Conservation (phyloP, 1,284 basidiomycete species). For the Earliella scabrosa region DNA sequence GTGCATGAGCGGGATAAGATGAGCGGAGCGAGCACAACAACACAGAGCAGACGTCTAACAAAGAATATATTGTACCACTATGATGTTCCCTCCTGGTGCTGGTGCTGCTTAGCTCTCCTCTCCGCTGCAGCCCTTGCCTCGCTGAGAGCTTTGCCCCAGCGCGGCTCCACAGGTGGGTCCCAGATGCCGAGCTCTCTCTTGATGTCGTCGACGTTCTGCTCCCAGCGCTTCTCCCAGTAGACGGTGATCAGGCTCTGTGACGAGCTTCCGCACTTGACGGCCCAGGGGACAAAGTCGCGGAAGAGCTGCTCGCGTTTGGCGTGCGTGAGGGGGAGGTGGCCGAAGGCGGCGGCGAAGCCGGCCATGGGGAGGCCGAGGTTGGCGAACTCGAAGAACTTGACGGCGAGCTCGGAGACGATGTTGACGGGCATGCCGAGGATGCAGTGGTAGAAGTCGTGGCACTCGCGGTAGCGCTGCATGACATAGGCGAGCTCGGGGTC, state of each 20-base stretch:
- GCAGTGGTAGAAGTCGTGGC: constrained; percentile 96
- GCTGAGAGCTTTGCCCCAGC: constrained; percentile 61
- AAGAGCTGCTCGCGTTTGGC: constrained; percentile 63
- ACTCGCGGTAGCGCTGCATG: constrained; percentile 98
- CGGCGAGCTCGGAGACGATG: constrained; percentile 91
- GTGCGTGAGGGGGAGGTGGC: constrained; percentile 63
- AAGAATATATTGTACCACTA: constrained; percentile 6
- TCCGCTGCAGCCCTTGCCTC: constrained; percentile 55
- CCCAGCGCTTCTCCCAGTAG: constrained; percentile 97
- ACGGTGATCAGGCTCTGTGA: constrained; percentile 85
- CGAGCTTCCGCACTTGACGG: constrained; percentile 78
- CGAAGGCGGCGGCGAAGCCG: constrained; percentile 80
- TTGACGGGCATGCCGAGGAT: constrained; percentile 88
- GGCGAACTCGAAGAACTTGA: constrained; percentile 95
- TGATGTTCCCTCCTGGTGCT: constrained; percentile 3
- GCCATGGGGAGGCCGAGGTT: constrained; percentile 94
- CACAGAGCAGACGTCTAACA: neutral
- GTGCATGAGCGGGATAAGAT: neutral
- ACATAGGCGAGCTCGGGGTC: constrained; percentile 95
- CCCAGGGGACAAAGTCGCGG: constrained; percentile 90
- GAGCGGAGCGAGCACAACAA: neutral
- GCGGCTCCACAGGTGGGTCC: constrained; percentile 67
- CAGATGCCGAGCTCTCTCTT: constrained; percentile 85
- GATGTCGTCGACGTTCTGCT: constrained; percentile 79
- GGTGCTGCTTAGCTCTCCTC: constrained; percentile 17